phyloP scores from a whole-genome alignment of 352 stramenopile genomes.

The Globisporangium paddicum region DNA sequence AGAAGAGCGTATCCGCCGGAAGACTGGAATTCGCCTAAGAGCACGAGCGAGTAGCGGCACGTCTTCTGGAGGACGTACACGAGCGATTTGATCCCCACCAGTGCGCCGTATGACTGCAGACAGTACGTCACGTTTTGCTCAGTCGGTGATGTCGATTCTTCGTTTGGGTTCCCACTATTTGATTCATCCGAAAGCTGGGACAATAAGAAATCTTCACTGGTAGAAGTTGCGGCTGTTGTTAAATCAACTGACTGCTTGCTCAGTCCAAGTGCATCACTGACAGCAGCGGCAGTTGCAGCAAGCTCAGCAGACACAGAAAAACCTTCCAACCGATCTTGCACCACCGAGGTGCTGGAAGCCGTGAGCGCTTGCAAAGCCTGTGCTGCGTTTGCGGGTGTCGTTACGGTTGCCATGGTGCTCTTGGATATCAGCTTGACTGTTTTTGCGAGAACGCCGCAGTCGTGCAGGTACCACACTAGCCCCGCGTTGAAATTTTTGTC shows the following conservation, averaged over 20 bases:
- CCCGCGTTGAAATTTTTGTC: constrained; percentile 69
- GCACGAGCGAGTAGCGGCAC: constrained; percentile 44
- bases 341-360: background rate
- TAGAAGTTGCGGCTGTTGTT: background rate
- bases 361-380: constrained; percentile 24
- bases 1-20: constrained; percentile 62
- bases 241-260: constrained; percentile 12
- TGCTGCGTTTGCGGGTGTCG: constrained; percentile 25
- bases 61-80: constrained; percentile 65
- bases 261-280: constrained; percentile 63
- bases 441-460: constrained; percentile 46
- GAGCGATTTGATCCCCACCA: constrained; percentile 42
- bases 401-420: constrained; percentile 28
- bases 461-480: constrained; percentile 73
- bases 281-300: constrained; percentile 33
- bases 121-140: constrained; percentile 20
- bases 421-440: constrained; percentile 40
- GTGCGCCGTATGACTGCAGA: constrained; percentile 42
- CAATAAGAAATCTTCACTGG: background rate
- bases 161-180: background rate
- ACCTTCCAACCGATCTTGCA: background rate
- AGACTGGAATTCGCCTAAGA: constrained; percentile 64
- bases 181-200: background rate
- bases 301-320: background rate
- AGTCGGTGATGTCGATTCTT: background rate